phyloP scores from a whole-genome alignment of 495 filamentous ascomycete species.

The Neurospora tetraspora region DNA sequence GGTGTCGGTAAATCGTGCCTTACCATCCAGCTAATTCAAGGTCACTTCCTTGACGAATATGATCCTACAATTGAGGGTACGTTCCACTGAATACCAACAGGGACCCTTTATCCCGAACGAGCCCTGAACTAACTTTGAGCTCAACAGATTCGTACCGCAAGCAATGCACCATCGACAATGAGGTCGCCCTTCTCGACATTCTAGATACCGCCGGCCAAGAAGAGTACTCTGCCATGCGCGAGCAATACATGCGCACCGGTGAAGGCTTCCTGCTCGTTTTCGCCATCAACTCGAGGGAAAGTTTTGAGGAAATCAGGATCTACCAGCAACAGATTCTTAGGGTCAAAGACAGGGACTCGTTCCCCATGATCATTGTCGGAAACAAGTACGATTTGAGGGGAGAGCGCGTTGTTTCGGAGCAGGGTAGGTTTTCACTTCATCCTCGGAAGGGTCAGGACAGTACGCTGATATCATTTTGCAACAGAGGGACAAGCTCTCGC shows the following conservation, averaged over 20 bases:
- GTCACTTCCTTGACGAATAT: conserved; percentile 98
- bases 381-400: conserved; percentile 97
- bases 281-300: conserved; percentile 93
- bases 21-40: conserved; percentile 98
- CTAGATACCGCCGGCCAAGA: conserved; percentile 97
- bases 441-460: neutral
- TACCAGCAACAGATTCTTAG: conserved; percentile 98
- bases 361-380: conserved; percentile 98
- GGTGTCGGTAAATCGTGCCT: conserved; percentile 98
- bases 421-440: conserved; percentile 51
- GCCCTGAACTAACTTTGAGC: conserved; percentile 3
- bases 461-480: conserved; percentile 18
- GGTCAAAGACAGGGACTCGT: conserved; percentile 98
- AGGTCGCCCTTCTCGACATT: conserved; percentile 93
- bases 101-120: neutral
- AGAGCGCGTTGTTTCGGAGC: conserved; percentile 79
- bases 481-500: conserved; percentile 87
- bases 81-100: conserved; percentile 11
- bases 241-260: conserved; percentile 99
- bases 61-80: conserved; percentile 98
- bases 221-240: conserved; percentile 98
- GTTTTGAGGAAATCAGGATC: conserved; percentile 94
- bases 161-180: conserved; percentile 97
- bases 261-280: conserved; percentile 97
- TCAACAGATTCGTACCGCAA: conserved; percentile 92